These are phyloP conservation scores for Alnus glutinosa DNA, from an alignment of 306 rosid genomes.

Conservation along the genomic window DNA sequence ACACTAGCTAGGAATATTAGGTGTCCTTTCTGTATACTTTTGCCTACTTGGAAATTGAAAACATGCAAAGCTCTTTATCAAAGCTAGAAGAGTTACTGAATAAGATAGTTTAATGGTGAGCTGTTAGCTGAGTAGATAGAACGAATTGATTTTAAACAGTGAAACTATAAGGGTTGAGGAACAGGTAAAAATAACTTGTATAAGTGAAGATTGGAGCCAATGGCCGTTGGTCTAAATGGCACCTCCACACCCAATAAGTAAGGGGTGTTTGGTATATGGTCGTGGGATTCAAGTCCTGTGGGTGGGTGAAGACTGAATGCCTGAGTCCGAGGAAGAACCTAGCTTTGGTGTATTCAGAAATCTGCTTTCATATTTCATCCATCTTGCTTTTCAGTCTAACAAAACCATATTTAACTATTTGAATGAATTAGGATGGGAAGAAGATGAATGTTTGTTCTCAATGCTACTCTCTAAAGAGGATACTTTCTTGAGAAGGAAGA, in stretches of 20 bases:
- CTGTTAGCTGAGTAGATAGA: neutral
- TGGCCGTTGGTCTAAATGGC: neutral
- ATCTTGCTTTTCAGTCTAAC: neutral
- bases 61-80: neutral
- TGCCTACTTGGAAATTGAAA: neutral
- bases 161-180: neutral
- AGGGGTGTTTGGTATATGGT: neutral
- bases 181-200: neutral
- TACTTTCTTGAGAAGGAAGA: too few relatives aligned
- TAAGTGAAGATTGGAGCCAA: neutral
- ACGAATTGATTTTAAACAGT: neutral
- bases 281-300: neutral
- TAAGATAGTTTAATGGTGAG: neutral
- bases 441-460: neutral
- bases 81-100: neutral
- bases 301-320: neutral
- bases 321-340: neutral
- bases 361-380: neutral
- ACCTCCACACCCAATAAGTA: too few relatives aligned
- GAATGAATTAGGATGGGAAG: neutral
- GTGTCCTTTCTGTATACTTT: neutral
- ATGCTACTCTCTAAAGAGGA: too few relatives aligned
- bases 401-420: neutral
- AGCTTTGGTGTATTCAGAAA: neutral
- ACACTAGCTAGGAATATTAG: neutral